Evolutionary conservation across 352 stramenopile species (phyloP), one percentile per base, ranked within the genome.

Genomic region (Pythium brachiatum): DNA sequence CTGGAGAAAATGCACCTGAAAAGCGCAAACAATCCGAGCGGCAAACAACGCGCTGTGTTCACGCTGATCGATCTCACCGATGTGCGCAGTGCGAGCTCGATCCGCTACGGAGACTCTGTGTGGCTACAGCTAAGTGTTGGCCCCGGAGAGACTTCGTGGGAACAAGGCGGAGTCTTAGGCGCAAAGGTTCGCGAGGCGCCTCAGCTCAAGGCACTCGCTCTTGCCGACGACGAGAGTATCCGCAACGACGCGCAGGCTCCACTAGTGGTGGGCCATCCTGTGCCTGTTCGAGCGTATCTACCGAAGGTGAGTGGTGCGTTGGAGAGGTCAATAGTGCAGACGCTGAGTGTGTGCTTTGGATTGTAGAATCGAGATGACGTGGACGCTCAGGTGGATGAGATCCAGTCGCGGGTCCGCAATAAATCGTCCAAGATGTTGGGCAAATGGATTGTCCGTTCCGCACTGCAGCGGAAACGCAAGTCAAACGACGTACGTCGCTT

Each of bases 361-460:
- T 9, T 34, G 25, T 69, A 89, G 79, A 88, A 70, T 29, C 79
- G 79, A 43, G 83, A 92, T 48, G 81, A 89, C 41, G 72, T 74
- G 26, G 83, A 92, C 54, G 64, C 84, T n/a, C 79, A 92, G 38
- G 80, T 81, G 21, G 83, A 92, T 39, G 81, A 90, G 60, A 86
- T 90, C 54, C 83, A 92, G 67, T 86, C 78, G n/a, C 81, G 81
- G 20, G 70, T 90, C 32, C 69, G 83, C 31, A 92, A 92, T 71
- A 92, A 92, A 63, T 70, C 70, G 43, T 83, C 79, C 12, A 83
- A 80, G 36, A 89, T 90, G 77, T 52, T 90, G 3, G 83, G 81
- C 51, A 90, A 90, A 32, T 92, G 83, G 81, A 87, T 86, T 64
- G 76, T 92, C 53, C 79, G 83, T 18, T 89, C 83, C 6, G 81